Conservation (phyloP, 108 stramenopile genomes). For the Skeletonema menzelii region DNA sequence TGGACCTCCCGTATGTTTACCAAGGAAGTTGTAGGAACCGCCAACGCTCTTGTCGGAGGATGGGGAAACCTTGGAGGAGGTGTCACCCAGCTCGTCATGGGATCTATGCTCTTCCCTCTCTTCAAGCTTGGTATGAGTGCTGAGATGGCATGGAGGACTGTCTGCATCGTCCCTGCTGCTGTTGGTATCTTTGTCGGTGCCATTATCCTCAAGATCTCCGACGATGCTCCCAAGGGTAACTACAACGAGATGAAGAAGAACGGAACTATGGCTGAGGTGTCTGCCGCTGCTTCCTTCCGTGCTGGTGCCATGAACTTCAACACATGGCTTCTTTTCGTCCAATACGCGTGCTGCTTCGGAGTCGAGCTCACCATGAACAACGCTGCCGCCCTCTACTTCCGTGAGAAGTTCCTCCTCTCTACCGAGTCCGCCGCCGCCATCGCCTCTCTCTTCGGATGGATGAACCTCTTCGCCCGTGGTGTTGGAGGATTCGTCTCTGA, state of each 20-base stretch:
- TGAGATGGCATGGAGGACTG: conserved; percentile 61
- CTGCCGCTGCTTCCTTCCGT: conserved; percentile 41
- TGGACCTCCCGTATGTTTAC: conserved; percentile 78
- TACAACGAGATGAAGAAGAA: conserved; percentile 57
- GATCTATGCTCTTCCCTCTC: conserved; percentile 48
- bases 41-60: conserved; percentile 74
- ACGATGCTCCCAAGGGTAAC: conserved; percentile 76
- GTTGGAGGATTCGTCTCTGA: conserved; percentile 55
- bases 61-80: conserved; percentile 85
- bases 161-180: conserved; percentile 69
- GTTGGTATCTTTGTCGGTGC: conserved; percentile 46
- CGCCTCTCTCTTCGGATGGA: conserved; percentile 58
- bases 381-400: conserved; percentile 61
- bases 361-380: conserved; percentile 82
- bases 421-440: conserved; percentile 51
- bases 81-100: conserved; percentile 58
- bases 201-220: conserved; percentile 44
- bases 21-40: conserved; percentile 64
- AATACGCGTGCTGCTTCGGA: conserved; percentile 82
- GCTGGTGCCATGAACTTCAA: conserved; percentile 56
- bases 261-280: conserved; percentile 57
- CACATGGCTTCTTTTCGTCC: conserved; percentile 72
- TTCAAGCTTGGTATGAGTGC: conserved; percentile 42
- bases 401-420: conserved; percentile 41
- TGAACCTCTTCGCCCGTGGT: conserved; percentile 73